Evolutionary conservation across 192 early-diverging fungal species (phyloP), one percentile per base, ranked within the genome.

Genomic region (Chytriomyces sp.): DNA sequence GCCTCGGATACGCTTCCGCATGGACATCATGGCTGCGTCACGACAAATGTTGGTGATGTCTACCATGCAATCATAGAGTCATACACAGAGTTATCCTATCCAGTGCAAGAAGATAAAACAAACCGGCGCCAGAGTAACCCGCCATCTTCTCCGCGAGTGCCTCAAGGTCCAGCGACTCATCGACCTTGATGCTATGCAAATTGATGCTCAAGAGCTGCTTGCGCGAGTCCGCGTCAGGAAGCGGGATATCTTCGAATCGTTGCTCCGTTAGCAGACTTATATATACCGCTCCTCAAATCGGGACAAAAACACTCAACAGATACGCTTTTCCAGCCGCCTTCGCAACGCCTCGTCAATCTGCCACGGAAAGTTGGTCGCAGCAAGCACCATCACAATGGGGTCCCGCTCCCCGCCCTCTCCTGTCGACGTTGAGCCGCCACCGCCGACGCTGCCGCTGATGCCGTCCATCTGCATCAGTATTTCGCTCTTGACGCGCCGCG

Each of bases 301-400:
- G 19, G 62, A 25, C 28, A n/a, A 14, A 39, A 38, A 30, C 5
- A 70, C 82, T 74, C 58, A n/a, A 88, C 86, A 89, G 39, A 89
- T 85, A 36, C 87, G 71, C 73, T 89, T 89, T 64, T 89, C 87
- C 52, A 89, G 67, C 3, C 87, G 69, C 17, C 87, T 59, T n/a
- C 87, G 70, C 39, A 89, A 38, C 6, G 87, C 87, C 68, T 89
- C 87, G 56, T 89, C 87, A 60, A 89, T 86, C n/a, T 87, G 84
- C 87, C 87, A 89, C n/a, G 87, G 87, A 54, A 89, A 89, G 60
- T 89, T 89, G n/a, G 87, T 89, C 1, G 87, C 87, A 4, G 82
- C 87, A 5, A 89, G 77, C 7, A 89, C 86, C 86, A 89, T 88
- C 0, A 89, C 86, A 40, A 89, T 82, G 5, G 80, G 80, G 19